Conservation (phyloP, 1,139 yeast genomes). For the Yamadazyma triangularis region DNA sequence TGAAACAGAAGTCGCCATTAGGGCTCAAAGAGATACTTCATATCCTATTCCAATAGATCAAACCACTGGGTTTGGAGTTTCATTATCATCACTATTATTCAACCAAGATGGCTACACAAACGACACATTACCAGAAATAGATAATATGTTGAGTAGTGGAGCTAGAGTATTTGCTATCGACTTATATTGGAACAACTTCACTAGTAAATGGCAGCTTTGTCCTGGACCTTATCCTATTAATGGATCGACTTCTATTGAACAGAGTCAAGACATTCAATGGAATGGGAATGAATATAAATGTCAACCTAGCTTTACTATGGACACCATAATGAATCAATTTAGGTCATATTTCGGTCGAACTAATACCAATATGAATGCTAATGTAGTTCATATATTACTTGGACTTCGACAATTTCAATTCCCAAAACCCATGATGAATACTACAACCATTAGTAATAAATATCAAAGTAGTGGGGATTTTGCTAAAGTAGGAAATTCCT, state of each 20-base stretch:
- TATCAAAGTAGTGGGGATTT: too few species aligned
- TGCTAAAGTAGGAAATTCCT: constrained; percentile 21
- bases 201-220: constrained; percentile 63
- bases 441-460: constrained; percentile 4
- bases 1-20: constrained; percentile 29
- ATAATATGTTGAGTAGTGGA: constrained; percentile 44
- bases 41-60: constrained; percentile 55
- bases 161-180: constrained; percentile 54
- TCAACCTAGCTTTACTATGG: constrained; percentile 40
- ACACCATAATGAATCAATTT: constrained; percentile 32
- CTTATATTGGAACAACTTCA: constrained; percentile 57
- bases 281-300: constrained; percentile 27
- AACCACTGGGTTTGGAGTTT: constrained; percentile 53
- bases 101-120: constrained; percentile 46
- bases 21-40: constrained; percentile 70
- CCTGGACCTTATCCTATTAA: constrained; percentile 45
- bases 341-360: constrained; percentile 39
- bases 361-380: constrained; percentile 53
- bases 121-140: constrained; percentile 33
- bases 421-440: constrained; percentile 7
- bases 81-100: constrained; percentile 49
- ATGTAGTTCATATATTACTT: too few species aligned
- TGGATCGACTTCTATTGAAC: constrained; percentile 6
- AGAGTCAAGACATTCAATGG: constrained; percentile 28
- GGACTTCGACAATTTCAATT: constrained; percentile 40